Evolutionary conservation across 2,329 filamentous ascomycete genomes (phyloP), one percentile per base, ranked within the genome.

Genomic region (Exophiala alcalophila): DNA sequence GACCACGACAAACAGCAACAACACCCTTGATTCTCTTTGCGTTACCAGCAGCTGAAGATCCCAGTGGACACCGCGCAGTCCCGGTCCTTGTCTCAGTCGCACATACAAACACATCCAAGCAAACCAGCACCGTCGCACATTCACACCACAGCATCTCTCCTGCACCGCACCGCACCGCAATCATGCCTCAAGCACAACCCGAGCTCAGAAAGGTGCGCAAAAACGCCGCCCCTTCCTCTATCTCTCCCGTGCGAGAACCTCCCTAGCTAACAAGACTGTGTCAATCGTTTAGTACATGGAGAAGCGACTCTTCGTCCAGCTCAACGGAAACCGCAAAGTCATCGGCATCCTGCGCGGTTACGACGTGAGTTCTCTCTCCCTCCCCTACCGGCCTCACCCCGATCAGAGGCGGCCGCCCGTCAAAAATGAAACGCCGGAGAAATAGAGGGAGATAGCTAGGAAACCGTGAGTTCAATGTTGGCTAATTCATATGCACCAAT

Each of bases 311-410:
- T 95, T 96, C 68, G 89, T 97, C 56, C 91, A 98, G 69, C 75
- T 98, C 40, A 98, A 98, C 69, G 92, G 92, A 62, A 95, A 90
- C 68, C 86, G 92, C 66, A 97, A 95, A 70, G 91, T 98, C 50
- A 88, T 95, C 65, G 92, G 94, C 42, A 79, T 95, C 37, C 78
- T 98, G 45, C 83, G 92, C 54, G 92, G 92, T 47, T 98, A 97
- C 68, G 92, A 98, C 81, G 92, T 96, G 71, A 55, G 84, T 43
- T 15, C 12, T 23, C 14, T 23, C 26, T 39, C 7, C 14, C 33
- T 14, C 10, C 4, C 14, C 3, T 15, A 23, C 15, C 6, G n/a
- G n/a, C n/a, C n/a, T n/a, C n/a, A n/a, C n/a, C n/a, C n/a, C n/a
- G n/a, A n/a, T n/a, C n/a, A n/a, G n/a, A n/a, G n/a, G n/a, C n/a